Percentiles rank a stretch among this genome's conserved stretches.
phyloP scores from a whole-genome alignment of 176 grass and related monocot species.

The Eremochloa ophiuroides region DNA sequence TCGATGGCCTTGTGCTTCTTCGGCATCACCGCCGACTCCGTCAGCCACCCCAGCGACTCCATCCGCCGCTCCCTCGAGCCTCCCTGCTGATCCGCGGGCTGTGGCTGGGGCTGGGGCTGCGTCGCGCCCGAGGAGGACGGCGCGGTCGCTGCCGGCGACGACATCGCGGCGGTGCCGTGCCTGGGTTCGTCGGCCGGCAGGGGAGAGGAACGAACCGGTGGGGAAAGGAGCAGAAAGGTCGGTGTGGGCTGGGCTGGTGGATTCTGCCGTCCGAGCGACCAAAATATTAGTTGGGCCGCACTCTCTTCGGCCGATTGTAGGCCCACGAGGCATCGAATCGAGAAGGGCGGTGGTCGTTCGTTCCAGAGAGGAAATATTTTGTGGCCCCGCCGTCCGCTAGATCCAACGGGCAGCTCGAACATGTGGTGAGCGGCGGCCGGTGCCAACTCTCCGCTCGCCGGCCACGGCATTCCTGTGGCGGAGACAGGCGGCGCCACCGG shows the following conservation, averaged over 20 bases:
- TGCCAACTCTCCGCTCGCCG: background rate
- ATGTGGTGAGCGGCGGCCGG: conserved; percentile 20
- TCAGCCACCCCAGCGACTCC: conserved; percentile 97
- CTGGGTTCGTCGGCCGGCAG: background rate
- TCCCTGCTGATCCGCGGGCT: background rate
- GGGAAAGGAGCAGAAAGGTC: background rate
- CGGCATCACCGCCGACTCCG: conserved; percentile 91
- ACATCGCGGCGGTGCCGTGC: conserved; percentile 24
- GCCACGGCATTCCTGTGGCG: conserved; percentile 30
- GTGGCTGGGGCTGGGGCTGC: background rate
- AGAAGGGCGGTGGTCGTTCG: background rate
- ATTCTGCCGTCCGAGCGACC: background rate
- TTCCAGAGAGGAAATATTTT: background rate
- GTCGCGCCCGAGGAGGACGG: background rate
- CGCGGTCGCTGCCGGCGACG: conserved; percentile 21
- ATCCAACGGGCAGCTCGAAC: conserved; percentile 8
- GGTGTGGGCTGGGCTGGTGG: conserved; percentile 1
- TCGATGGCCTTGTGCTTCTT: conserved; percentile 98
- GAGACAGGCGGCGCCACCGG: conserved; percentile 1
- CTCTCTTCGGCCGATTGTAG: background rate
- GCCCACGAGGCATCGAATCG: background rate
- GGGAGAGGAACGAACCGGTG: background rate
- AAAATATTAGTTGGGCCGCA: background rate
- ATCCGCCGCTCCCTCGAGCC: conserved; percentile 41
- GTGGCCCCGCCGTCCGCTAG: conserved; percentile 16